phyloP scores from a whole-genome alignment of 164 flowering plant genomes.

The Paratinospora sagittata region DNA sequence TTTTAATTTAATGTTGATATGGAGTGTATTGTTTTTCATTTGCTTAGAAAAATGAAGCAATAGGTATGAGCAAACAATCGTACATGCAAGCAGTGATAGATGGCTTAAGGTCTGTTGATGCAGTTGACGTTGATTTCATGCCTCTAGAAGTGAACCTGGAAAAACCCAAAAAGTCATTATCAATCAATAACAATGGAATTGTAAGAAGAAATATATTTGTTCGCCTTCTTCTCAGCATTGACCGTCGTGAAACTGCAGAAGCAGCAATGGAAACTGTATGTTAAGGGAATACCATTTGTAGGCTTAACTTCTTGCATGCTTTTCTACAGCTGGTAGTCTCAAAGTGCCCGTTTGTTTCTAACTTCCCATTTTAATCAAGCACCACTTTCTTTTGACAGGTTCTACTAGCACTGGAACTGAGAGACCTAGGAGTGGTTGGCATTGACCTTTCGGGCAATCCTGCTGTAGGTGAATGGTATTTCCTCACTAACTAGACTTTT shows the following conservation, averaged over 20 bases:
- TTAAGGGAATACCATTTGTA: conserved; percentile 12
- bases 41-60: conserved; percentile 65
- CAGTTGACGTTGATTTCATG: conserved; percentile 57
- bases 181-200: conserved; percentile 22
- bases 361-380: background rate
- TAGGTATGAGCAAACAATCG: conserved; percentile 85
- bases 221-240: conserved; percentile 91
- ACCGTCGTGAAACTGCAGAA: conserved; percentile 77
- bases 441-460: conserved; percentile 98
- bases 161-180: conserved; percentile 8
- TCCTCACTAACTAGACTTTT: background rate
- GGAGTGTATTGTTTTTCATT: conserved; percentile 2
- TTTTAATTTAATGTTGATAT: background rate
- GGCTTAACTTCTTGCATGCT: conserved; percentile 5
- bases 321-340: background rate
- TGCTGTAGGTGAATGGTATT: conserved; percentile 74
- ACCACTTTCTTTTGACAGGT: conserved; percentile 38
- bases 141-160: conserved; percentile 17
- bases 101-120: conserved; percentile 58
- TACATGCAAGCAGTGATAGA: conserved; percentile 84
- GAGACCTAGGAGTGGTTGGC: conserved; percentile 71
- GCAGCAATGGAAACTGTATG: conserved; percentile 97
- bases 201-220: conserved; percentile 63
- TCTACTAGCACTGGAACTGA: conserved; percentile 82
- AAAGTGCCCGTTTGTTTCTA: background rate